Evolutionary conservation across 2,329 filamentous ascomycete species (phyloP).

Genomic region (Xylaria sp.): DNA sequence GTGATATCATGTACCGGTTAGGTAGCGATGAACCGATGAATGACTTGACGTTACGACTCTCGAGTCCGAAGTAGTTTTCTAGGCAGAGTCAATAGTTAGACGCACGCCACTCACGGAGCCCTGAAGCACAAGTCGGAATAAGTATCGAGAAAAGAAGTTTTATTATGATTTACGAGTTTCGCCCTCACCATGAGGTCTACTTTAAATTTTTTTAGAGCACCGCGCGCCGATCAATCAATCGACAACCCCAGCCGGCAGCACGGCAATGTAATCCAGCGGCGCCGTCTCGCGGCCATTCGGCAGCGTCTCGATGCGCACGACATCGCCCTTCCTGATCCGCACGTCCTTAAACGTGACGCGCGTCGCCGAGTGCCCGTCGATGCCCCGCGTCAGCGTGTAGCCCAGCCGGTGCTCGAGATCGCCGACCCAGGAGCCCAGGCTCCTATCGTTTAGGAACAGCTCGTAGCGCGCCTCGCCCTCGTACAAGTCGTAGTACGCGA

Average conservation of each 20-base stretch:
- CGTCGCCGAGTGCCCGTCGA: slow-evolving; percentile 74
- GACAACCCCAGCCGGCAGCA: slow-evolving; percentile 68
- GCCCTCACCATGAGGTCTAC: background rate
- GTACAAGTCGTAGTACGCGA: slow-evolving; percentile 74
- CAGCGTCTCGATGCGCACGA: slow-evolving; percentile 58
- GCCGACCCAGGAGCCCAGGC: slow-evolving; percentile 68
- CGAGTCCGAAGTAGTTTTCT: background rate
- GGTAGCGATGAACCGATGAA: background rate
- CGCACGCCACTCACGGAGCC: background rate
- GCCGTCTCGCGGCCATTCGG: slow-evolving; percentile 72
- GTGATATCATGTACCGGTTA: background rate
- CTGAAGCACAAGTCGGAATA: background rate
- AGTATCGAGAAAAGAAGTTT: background rate
- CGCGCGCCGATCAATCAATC: slow-evolving; percentile 59
- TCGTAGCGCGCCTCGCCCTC: slow-evolving; percentile 68
- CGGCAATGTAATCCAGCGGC: slow-evolving; percentile 73
- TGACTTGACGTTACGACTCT: background rate
- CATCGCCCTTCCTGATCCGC: slow-evolving; percentile 44
- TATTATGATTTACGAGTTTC: background rate
- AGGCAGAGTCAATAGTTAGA: background rate
- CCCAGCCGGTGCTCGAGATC: slow-evolving; percentile 70
- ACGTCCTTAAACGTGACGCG: slow-evolving; percentile 63
- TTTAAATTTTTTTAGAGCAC: background rate
- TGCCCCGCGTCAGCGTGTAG: slow-evolving; percentile 65
- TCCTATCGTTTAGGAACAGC: slow-evolving; percentile 63